Base-by-base conservation (phyloP, 2,329 filamentous ascomycete species). In the Fusarium dlaminii region DNA sequence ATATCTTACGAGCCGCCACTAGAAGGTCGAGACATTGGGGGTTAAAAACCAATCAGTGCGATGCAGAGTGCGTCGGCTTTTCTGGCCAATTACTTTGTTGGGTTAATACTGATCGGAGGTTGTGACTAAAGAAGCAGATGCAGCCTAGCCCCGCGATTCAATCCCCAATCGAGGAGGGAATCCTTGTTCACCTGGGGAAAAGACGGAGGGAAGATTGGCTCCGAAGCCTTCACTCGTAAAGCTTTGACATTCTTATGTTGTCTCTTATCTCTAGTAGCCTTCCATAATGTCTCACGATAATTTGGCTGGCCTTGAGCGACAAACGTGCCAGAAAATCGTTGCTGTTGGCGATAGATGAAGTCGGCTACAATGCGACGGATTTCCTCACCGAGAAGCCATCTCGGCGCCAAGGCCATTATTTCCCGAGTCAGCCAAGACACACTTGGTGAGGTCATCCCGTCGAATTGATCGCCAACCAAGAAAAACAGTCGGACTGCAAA, bases 371-470 rank as follows among this genome's bases (percentile, higher is more conserved):
- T 42, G 42, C 32, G 37, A 63, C 30, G 7, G 22, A 22, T 68
- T 69, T 24, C 57, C 65, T 45, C 27, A 63, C 32, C 10, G 13
- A 39, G 63, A 49, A 56, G 45, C 7, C 32, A 17, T 36, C 32
- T 37, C 48, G 48, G 45, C 49, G 52, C 70, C 70, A 68, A 59
- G 69, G 43, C 34, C 29, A 73, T 29, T 70, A 66, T 70, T 70
- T 48, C 70, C 56, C 58, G 49, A 73, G 67, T 67, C 55, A 62
- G 67, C 56, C 63, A 59, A 58, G 43, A 52, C 27, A 30, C 37
- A 32, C 15, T 66, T 39, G 5, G 67, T 69, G 71, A 74, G 45
- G 59, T 73, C 70, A 73, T 72, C 24, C 54, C 66, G 70, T 46
- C 29, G 45, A 56, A 39, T 24, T 37, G 52, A 67, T 70, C 56